A percentile compares a stretch with the other conserved stretches of the same genome.
phyloP scores from a whole-genome alignment of 2,329 filamentous ascomycete species.

The Fusarium fujikuroi region DNA sequence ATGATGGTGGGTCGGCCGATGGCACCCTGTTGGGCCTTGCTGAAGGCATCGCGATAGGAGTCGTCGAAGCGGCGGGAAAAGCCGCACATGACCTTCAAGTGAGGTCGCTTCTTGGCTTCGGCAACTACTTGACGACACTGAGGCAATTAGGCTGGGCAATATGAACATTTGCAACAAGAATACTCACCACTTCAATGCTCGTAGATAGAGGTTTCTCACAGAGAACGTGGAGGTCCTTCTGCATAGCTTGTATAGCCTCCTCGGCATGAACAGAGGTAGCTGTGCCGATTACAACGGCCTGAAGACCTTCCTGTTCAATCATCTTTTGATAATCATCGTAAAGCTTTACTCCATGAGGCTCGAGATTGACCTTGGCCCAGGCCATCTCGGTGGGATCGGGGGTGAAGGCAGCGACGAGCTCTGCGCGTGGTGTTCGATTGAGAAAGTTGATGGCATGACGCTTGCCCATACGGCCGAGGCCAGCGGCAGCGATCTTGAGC shows the following conservation, averaged over 20 bases:
- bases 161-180: accelerated
- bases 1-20: conserved; percentile 71
- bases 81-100: conserved; percentile 68
- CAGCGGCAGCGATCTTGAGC: conserved; percentile 58
- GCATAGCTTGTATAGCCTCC: conserved; percentile 66
- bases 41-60: conserved; percentile 69
- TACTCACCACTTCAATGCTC: conserved; percentile 47
- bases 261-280: conserved; percentile 66
- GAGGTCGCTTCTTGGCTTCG: conserved; percentile 54
- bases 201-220: conserved; percentile 71
- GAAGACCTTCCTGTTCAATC: conserved; percentile 51
- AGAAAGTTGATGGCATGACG: conserved; percentile 62
- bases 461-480: conserved; percentile 64
- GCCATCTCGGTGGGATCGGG: conserved; percentile 56
- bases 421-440: conserved; percentile 56
- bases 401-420: conserved; percentile 61
- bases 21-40: conserved; percentile 60
- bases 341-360: conserved; percentile 55
- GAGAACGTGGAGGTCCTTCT: conserved; percentile 64
- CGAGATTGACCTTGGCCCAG: conserved; percentile 57
- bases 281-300: conserved; percentile 56
- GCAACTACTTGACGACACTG: conserved; percentile 24
- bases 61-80: conserved; percentile 62
- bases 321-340: conserved; percentile 60
- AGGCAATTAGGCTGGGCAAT: not conserved